phyloP scores from a whole-genome alignment of 805 yeast genomes.

The Tetrapisispora pingtungensis region DNA sequence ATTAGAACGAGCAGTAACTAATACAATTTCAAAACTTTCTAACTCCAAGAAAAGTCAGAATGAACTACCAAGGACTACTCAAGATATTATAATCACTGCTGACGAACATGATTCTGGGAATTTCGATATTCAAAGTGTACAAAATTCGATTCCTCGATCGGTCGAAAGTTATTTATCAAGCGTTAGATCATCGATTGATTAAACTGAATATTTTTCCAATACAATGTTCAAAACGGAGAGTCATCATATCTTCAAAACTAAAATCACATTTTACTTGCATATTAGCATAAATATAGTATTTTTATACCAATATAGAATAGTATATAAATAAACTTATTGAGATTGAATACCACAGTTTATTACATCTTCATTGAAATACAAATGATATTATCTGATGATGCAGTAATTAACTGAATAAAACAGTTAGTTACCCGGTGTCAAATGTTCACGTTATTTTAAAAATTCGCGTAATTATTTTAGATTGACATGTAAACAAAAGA shows the following conservation, averaged over 20 bases:
- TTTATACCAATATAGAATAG: no score
- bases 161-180: background rate
- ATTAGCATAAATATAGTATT: background rate
- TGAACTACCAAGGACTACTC: conserved; percentile 18
- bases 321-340: background rate
- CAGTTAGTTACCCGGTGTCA: background rate
- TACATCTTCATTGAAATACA: no score
- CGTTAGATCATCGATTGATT: background rate
- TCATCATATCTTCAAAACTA: background rate
- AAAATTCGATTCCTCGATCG: background rate
- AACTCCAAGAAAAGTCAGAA: background rate
- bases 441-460: background rate
- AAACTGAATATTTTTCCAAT: no score
- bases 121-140: background rate
- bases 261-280: background rate
- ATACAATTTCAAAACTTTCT: conserved; percentile 9
- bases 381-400: no score
- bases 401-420: no score
- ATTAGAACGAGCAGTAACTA: conserved; percentile 26
- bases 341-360: no score
- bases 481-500: background rate
- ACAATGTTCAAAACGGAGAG: no score
- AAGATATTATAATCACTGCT: conserved; percentile 15
- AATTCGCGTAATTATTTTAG: background rate
- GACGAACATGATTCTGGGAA: conserved; percentile 6